Evolutionary conservation across 129 eudicot species (phyloP), one percentile per base, ranked within the genome.

Genomic region (Artemisia tridentata): DNA sequence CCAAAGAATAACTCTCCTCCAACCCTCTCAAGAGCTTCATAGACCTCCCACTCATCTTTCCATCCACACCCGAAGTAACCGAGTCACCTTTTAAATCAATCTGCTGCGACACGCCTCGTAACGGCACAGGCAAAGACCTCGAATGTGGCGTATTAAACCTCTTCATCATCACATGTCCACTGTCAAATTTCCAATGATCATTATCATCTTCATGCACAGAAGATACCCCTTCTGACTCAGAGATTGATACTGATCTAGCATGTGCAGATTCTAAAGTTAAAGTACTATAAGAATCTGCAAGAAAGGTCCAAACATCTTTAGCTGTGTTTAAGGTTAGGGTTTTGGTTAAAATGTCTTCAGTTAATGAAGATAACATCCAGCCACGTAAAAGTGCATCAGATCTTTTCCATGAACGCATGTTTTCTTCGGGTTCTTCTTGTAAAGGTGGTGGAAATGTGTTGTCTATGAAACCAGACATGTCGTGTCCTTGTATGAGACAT

Each of bases 71-170:
- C 11, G 80, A 19, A 58, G 69, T 68, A 58, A 48, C 75, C 0
- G 80, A 76, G 38, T 76, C 80, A 48, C 80, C 80, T 76, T 76
- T 76, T 64, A 77, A 52, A 62, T 77, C 81, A 51, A 77, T 77
- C 18, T 77, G 81, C 23, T 77, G 81, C 51, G 81, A 77, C 45
- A 77, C 59, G 3, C 76, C 76, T 23, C 81, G 51, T 3, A 77
- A 17, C 3, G 81, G 81, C 45, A 47, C 76, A 14, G 81, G 81
- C 23, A 77, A 49, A 27, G 81, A 77, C 81, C 81, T 77, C 60
- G 76, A 77, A 77, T 77, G 81, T 56, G 69, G 76, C 11, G 81
- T 77, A 54, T 60, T 77, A 11, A 7, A 2, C 29, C n/a, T 60
- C 43, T 23, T 60, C 43, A 58, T 58, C 63, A 57, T 57, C 63